A percentile compares a stretch with the other conserved stretches of the same genome.
Conservation (phyloP, 2,329 filamentous ascomycete genomes). For the Grosmannia clavigera region DNA sequence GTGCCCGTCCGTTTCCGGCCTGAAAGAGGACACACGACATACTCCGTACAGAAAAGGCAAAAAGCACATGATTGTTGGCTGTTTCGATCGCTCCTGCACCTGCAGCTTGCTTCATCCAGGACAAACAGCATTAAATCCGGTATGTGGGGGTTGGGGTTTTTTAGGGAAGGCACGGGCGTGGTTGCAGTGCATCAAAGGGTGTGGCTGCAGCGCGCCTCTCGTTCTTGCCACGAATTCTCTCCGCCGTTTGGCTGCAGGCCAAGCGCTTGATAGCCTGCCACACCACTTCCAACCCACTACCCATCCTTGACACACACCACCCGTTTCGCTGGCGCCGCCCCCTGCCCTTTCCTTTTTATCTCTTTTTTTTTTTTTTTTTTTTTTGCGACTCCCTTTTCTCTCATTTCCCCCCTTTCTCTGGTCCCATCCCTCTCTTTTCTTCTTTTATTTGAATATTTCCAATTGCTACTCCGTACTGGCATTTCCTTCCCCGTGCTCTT, state of each 20-base stretch:
- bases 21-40: not conserved
- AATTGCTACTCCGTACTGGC: not conserved
- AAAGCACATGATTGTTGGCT: not conserved
- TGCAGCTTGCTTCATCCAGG: not conserved
- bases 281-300: slow-evolving; percentile 2
- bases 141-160: not conserved
- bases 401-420: not conserved
- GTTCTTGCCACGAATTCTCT: not conserved
- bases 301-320: slow-evolving; percentile 4
- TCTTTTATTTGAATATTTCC: not conserved
- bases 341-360: not conserved
- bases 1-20: not conserved
- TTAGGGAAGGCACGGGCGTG: not conserved
- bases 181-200: not conserved
- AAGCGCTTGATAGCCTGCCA: slow-evolving; percentile 3
- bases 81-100: not conserved
- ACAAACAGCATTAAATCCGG: not conserved
- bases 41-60: not conserved
- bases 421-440: not conserved
- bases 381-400: slow-evolving; percentile 3
- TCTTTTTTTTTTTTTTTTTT: slow-evolving; percentile 1
- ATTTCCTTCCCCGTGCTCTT: not conserved
- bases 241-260: not conserved
- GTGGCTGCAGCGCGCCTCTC: not conserved
- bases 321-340: not conserved